Evolutionary conservation across 495 filamentous ascomycete species (phyloP).

Genomic region (Podospora tetraspora): DNA sequence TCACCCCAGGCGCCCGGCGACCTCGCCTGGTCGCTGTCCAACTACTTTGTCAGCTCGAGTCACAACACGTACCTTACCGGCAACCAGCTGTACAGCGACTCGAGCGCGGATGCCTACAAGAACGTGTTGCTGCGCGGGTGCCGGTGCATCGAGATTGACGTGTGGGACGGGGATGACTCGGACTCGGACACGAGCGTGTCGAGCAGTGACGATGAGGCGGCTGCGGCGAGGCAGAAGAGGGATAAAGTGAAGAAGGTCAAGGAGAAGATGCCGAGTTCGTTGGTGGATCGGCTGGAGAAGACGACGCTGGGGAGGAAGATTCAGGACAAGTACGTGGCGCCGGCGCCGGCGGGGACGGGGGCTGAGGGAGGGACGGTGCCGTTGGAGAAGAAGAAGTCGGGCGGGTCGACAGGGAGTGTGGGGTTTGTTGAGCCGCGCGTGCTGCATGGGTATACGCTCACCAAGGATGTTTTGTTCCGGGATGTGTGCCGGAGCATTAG

Average conservation of each 20-base stretch:
- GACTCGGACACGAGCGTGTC: constrained; percentile 35
- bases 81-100: constrained; percentile 82
- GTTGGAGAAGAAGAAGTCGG: constrained; percentile 25
- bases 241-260: constrained; percentile 26
- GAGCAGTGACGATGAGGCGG: constrained; percentile 30
- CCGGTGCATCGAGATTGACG: constrained; percentile 90
- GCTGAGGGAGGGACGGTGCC: constrained; percentile 16
- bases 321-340: constrained; percentile 25
- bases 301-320: constrained; percentile 37
- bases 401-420: constrained; percentile 5
- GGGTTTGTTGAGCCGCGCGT: constrained; percentile 61
- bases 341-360: constrained; percentile 29
- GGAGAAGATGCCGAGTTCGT: constrained; percentile 36
- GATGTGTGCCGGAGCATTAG: constrained; percentile 75
- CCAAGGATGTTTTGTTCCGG: constrained; percentile 78
- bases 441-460: constrained; percentile 84
- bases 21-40: constrained; percentile 63
- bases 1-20: constrained; percentile 37
- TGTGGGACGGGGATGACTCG: constrained; percentile 76
- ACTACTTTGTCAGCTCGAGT: constrained; percentile 87
- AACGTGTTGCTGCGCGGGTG: constrained; percentile 80
- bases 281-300: constrained; percentile 35
- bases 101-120: constrained; percentile 75
- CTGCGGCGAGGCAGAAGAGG: constrained; percentile 19
- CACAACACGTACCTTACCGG: constrained; percentile 95